Evolutionary conservation across 768 basidiomycete species (phyloP), one percentile per base, ranked within the genome.

Genomic region (Leccinum disarticulatum): DNA sequence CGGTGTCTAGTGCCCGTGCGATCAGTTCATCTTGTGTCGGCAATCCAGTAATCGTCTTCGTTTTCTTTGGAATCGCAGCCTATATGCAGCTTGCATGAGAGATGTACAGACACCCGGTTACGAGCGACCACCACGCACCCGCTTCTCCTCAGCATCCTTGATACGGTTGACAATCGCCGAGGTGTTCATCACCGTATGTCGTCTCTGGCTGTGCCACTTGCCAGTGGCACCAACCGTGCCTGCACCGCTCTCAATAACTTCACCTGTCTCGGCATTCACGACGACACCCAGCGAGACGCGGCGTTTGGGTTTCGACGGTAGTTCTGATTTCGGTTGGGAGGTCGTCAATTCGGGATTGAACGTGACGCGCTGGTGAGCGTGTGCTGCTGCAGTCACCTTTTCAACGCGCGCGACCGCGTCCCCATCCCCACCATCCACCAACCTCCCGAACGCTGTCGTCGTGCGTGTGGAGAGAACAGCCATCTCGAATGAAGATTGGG

Each of bases 1-100:
- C 93, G 55, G 87, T 91, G 66, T 93, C 90, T 17, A 95, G 82
- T 0, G 93, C 93, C 7, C 84, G 84, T 2, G 85, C 86, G 58
- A 95, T 88, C 8, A 95, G 81, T 66, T 95, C 90, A n/a, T 83
- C 88, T 67, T 95, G 93, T 0, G 91, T 91, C 48, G 79, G 81
- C 6, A 76, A 71, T 31, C 79, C 85, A 25, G 75, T 78, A 56
- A 77, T 79, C 3, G 73, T 71, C 67, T 85, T 89, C 7, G 74
- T 68, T 65, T 87, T 88, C 75, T 86, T 91, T 1, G 87, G 83
- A 10, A 77, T 62, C 0, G 86, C 77, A 13, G 85, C 83, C 86
- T 87, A 54, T 35, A 57, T 55, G 43, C n/a, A 14, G 17, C 8
- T 6, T 1, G 3, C 8, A 17, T 66, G 43, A 69, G 48, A n/a